Evolutionary conservation across 176 grass and related monocot genomes (phyloP).

Genomic region (Musa acuminata): DNA sequence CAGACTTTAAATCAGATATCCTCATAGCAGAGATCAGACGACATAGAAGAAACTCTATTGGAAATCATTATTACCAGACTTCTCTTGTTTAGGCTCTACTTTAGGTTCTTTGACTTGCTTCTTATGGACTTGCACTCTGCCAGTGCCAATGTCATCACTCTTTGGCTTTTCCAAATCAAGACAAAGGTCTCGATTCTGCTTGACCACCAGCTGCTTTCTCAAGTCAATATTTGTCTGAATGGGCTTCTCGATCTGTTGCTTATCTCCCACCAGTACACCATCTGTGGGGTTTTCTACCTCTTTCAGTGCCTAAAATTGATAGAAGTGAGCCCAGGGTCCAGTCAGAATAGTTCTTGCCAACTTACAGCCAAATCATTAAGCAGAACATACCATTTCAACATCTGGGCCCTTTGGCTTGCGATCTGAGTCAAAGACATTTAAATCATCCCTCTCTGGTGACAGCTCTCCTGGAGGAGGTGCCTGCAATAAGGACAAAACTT

Average conservation of each 20-base stretch:
- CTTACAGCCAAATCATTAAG: neutral
- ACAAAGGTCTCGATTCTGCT: constrained; percentile 33
- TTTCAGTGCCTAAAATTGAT: constrained; percentile 27
- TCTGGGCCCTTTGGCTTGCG: constrained; percentile 60
- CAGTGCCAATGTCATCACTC: constrained; percentile 21
- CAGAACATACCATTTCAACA: constrained; percentile 47
- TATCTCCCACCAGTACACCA: constrained; percentile 37
- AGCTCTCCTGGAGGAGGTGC: constrained; percentile 96
- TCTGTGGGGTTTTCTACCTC: constrained; percentile 34
- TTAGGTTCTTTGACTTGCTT: constrained; percentile 48
- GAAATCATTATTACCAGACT: constrained; percentile 37
- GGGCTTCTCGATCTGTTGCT: constrained; percentile 37
- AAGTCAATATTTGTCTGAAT: neutral
- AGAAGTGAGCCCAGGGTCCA: constrained; percentile 11
- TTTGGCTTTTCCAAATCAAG: constrained; percentile 81
- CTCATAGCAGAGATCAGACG: neutral
- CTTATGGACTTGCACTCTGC: constrained; percentile 39
- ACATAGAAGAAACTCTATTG: constrained; percentile 1
- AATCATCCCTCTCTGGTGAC: constrained; percentile 81
- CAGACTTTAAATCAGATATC: neutral
- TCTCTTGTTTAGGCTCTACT: constrained; percentile 73
- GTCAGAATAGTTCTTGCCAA: neutral
- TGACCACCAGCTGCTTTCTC: constrained; percentile 37
- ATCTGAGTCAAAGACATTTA: constrained; percentile 62
- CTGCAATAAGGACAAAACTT: constrained; percentile 24